Base-by-base conservation (phyloP, 805 yeast genomes). In the Ogataea paraovalis region DNA sequence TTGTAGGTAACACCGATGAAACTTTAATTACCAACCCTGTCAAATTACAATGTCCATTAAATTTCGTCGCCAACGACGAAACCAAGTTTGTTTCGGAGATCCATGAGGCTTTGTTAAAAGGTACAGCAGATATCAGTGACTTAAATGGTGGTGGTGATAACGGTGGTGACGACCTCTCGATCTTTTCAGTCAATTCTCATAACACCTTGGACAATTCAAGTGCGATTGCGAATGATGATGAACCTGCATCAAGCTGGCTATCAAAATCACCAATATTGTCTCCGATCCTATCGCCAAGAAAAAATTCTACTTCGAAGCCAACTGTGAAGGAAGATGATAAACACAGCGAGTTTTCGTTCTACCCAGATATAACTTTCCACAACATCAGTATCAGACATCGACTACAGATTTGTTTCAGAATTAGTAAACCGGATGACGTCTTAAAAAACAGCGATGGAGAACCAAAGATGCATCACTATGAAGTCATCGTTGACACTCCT, bases 401-500 rank as follows among this genome's bases (percentile, higher is more conserved):
- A 43, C 63, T 86, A 43, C 94, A 86, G 60, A 74, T 86, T 4
- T 80, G 85, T 55, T 75, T 86, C 47, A 69, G 94, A 47, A 79
- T 86, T 23, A 79, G 87, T 12, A 80, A 76, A 55, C 80, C 80
- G 1, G 85, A 82, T 49, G 73, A 78, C 0, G 60, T 65, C 16
- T 41, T 74, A 56, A 50, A 47, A 16, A 46, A 43, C 10, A 34
- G 50, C 12, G 66, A 61, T 39, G 66, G 64, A 3, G 67, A 65
- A 34, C 62, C 69, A 2, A 78, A 76, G 51, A 65, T 80, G 68
- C 89, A 84, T 56, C 91, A 86, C 61, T 86, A 82, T 58, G 95
- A 86, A 56, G 91, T 86, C 19, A 79, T 86, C 39, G 85, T 86
- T 36, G 94, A 86, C 59, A 85, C 92, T 0, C 94, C 94, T 0